Base-by-base conservation (phyloP, 805 yeast genomes). In the Blastobotrys peoriensis region DNA sequence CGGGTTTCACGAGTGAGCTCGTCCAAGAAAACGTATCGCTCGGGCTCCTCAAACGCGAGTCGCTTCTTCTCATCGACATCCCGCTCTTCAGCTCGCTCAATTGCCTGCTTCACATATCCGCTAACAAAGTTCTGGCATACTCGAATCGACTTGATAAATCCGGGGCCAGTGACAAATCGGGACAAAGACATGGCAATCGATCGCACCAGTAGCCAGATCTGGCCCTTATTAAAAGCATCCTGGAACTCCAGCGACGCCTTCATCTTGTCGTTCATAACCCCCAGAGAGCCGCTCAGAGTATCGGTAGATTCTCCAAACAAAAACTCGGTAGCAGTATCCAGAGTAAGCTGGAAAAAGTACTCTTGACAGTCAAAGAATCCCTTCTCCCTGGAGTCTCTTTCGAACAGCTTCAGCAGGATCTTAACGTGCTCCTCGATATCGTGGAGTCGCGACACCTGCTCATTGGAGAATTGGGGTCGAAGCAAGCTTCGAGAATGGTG, bases 1-100 rank as follows among this genome's bases (percentile, higher is more conserved):
- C 73, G 61, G 13, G 75, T 70, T 43, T 65, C 69, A 55, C 68
- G 67, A 38, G 66, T 73, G 48, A 75, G 65, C 53, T 73, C 78
- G 41, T 66, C 64, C 47, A 75, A 65, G 56, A 75, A 73, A 8
- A 73, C 66, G 49, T 71, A 74, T 17, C 71, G 64, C 27, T 63
- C 73, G 34, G 62, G 44, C 41, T 47, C 48, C 55, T 55, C 33
- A 25, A 25, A 25, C 30, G 8, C 30, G 13, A 25, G 30, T 25
- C 30, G 8, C 57, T 38, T 18, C 23, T 30, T 37, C 3, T 17
- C 38, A 22, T 36, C 15, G 10, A 19, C 13, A 9, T 42, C 44
- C n/a, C 18, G 16, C 22, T 47, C 42, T n/a, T 36, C 39, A 9
- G 52, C 36, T 17, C 25, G 36, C 33, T 50, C 52, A 37, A 73